Percentiles rank a stretch among this genome's conserved stretches.
Conservation (phyloP, 2,329 filamentous ascomycete species). For the Scorias spongiosa region DNA sequence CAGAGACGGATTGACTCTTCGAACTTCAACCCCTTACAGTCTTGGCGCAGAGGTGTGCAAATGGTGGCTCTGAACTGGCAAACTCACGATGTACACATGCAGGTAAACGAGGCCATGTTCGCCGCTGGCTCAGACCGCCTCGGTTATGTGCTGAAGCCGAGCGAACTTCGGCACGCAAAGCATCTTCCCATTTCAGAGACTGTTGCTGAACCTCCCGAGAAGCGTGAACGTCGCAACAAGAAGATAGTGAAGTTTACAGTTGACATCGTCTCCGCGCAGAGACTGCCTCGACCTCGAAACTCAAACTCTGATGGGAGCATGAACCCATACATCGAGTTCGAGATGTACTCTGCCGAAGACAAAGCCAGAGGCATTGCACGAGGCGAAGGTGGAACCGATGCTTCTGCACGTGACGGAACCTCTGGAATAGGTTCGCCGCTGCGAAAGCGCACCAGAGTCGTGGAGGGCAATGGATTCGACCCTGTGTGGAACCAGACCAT, state of each 20-base stretch:
- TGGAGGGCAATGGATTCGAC: slow-evolving; percentile 84
- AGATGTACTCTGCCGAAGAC: slow-evolving; percentile 88
- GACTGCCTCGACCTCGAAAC: slow-evolving; percentile 69
- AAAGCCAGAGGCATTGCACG: slow-evolving; percentile 60
- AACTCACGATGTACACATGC: slow-evolving; percentile 88
- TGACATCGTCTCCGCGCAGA: slow-evolving; percentile 83
- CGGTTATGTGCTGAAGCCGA: slow-evolving; percentile 87
- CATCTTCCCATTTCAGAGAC: slow-evolving; percentile 44
- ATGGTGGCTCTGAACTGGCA: slow-evolving; percentile 99
- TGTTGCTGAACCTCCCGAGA: slow-evolving; percentile 34
- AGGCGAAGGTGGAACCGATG: slow-evolving; percentile 50
- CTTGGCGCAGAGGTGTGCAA: slow-evolving; percentile 90
- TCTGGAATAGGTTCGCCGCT: slow-evolving; percentile 58
- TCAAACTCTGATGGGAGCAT: slow-evolving; percentile 60
- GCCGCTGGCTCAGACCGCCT: slow-evolving; percentile 71
- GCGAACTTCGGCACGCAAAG: slow-evolving; percentile 53
- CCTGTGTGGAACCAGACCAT: slow-evolving; percentile 72
- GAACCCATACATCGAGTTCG: slow-evolving; percentile 88
- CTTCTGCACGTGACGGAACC: slow-evolving; percentile 47
- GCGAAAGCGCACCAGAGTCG: slow-evolving; percentile 63
- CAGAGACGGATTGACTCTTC: slow-evolving; percentile 67
- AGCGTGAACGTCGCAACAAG: slow-evolving; percentile 50
- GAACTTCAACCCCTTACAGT: slow-evolving; percentile 87
- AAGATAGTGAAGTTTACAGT: slow-evolving; percentile 75
- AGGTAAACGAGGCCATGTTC: slow-evolving; percentile 97